Conservation (phyloP, 495 filamentous ascomycete species). For the Aspergillus funiculosus region DNA sequence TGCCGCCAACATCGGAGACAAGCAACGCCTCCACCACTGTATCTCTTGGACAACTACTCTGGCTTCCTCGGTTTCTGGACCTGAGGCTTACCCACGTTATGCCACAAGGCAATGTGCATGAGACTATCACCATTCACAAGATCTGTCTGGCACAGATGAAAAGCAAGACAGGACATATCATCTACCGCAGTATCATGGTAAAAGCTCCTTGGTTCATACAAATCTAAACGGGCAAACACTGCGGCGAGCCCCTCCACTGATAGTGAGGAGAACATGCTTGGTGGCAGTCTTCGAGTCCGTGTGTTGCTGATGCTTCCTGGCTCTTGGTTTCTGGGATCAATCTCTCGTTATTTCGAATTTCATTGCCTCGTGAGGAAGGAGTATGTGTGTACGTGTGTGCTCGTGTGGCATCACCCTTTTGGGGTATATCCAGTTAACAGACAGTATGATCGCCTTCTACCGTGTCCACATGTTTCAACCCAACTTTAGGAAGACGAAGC, state of each 20-base stretch:
- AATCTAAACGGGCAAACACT: conserved; percentile 10
- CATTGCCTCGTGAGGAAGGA: conserved; percentile 3
- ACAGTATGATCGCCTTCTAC: conserved; percentile 10
- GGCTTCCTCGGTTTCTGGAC: background rate
- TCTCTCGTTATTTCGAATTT: conserved; percentile 2
- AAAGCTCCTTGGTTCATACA: conserved; percentile 14
- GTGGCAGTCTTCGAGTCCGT: conserved; percentile 1
- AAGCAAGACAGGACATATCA: conserved; percentile 9
- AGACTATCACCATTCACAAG: conserved; percentile 13
- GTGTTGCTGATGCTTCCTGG: background rate
- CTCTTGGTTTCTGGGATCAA: background rate
- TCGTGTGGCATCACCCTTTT: background rate
- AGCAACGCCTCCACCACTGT: background rate
- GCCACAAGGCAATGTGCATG: conserved; percentile 19
- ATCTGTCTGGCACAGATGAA: conserved; percentile 4
- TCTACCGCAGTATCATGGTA: conserved; percentile 10
- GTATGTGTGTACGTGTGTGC: conserved; percentile 4
- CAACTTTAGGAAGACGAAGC: conserved; percentile 5
- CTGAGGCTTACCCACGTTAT: conserved; percentile 7
- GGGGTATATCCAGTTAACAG: conserved; percentile 17
- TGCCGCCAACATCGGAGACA: too few species aligned
- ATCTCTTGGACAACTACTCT: background rate
- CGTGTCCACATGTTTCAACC: conserved; percentile 11
- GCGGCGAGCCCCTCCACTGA: background rate
- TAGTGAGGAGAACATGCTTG: background rate